Evolutionary conservation across 1,284 basidiomycete genomes (phyloP).

Genomic region (Cerioporus squamosus): DNA sequence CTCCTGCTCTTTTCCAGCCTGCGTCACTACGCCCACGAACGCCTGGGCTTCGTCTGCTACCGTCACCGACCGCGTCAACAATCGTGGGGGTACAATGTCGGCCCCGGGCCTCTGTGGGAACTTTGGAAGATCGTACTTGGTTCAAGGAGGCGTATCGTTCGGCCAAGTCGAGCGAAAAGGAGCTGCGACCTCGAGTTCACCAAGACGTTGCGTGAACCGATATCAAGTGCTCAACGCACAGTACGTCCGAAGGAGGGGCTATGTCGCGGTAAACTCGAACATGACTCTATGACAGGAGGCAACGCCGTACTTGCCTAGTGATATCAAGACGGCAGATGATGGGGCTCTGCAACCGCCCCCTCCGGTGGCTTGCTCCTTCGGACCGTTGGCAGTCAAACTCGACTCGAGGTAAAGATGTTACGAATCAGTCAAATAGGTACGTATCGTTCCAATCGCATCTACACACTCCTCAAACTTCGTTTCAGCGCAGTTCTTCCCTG

Average conservation of each 20-base stretch:
- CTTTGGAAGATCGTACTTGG: constrained; percentile 77
- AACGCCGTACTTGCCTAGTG: constrained; percentile 59
- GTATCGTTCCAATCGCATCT: constrained; percentile 25
- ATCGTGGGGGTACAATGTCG: constrained; percentile 72
- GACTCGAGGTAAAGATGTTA: constrained; percentile 57
- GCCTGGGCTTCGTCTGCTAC: constrained; percentile 48
- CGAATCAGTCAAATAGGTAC: constrained; percentile 58
- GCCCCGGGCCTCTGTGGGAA: constrained; percentile 74
- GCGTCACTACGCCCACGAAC: constrained; percentile 40
- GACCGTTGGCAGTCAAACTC: constrained; percentile 56
- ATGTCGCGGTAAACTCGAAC: not conserved
- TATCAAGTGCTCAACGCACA: constrained; percentile 50
- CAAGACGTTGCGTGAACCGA: constrained; percentile 44
- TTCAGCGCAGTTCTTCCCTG: constrained; percentile 45
- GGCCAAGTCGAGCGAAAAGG: constrained; percentile 45
- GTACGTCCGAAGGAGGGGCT: constrained; percentile 42
- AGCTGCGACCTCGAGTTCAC: constrained; percentile 63
- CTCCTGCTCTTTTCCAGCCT: constrained; percentile 52
- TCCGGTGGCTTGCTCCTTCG: constrained; percentile 63
- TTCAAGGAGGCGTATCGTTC: constrained; percentile 61
- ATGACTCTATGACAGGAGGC: constrained; percentile 48
- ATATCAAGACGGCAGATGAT: constrained; percentile 48
- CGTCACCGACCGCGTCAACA: constrained; percentile 54
- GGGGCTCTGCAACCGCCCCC: constrained; percentile 53
- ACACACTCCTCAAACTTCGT: not conserved